Percentiles rank a stretch among this genome's conserved stretches.
These are phyloP conservation scores for Paulownia fortunei DNA, from an alignment of 257 asterid species.

Conservation along the genomic window DNA sequence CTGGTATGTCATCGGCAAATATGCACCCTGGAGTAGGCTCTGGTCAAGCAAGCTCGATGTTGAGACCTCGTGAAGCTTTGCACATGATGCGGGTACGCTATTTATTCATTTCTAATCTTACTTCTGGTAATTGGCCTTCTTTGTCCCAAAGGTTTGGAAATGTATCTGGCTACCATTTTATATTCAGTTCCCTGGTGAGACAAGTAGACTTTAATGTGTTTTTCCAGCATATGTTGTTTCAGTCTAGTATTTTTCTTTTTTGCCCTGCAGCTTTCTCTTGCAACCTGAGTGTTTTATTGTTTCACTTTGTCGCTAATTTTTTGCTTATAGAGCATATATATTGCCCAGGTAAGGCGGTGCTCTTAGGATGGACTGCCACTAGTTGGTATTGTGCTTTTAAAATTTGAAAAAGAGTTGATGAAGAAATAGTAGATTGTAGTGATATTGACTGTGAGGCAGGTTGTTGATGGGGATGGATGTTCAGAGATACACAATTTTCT, in stretches of 20 bases:
- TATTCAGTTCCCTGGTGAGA: background rate
- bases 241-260: background rate
- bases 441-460: background rate
- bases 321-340: background rate
- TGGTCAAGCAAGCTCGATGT: slow-evolving; percentile 67
- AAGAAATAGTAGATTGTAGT: background rate
- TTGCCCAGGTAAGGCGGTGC: slow-evolving; percentile 2
- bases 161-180: background rate
- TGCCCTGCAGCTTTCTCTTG: background rate
- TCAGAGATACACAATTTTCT: background rate
- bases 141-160: background rate
- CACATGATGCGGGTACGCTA: slow-evolving; percentile 70
- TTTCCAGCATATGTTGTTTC: slow-evolving; percentile 1
- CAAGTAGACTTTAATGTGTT: background rate
- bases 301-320: background rate
- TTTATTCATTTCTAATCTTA: slow-evolving; percentile 15
- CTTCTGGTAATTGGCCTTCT: slow-evolving; percentile 23
- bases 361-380: slow-evolving; percentile 2
- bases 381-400: background rate
- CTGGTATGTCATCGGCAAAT: slow-evolving; percentile 67
- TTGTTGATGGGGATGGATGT: slow-evolving; percentile 9
- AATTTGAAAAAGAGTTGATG: background rate
- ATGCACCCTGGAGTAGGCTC: slow-evolving; percentile 72
- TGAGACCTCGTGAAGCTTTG: slow-evolving; percentile 76
- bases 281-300: background rate